These are phyloP conservation scores for Colletotrichum incanum DNA, from an alignment of 2,329 filamentous ascomycete genomes.

Conservation along the genomic window DNA sequence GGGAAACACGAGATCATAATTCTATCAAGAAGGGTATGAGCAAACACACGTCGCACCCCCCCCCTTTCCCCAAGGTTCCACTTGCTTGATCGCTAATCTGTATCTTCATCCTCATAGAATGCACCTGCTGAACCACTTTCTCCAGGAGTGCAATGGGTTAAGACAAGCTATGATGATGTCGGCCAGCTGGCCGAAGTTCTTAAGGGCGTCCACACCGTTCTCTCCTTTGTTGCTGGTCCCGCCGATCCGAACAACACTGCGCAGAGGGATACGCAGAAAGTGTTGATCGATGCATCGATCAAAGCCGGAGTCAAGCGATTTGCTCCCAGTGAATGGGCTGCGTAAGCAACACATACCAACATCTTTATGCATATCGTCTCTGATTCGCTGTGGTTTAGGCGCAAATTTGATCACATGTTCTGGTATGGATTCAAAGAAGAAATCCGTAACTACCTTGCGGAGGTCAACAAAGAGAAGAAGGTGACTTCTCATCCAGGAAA, in stretches of 20 bases:
- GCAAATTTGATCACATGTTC: slow-evolving; percentile 55
- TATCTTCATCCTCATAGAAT: slow-evolving; percentile 44
- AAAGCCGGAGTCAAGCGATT: slow-evolving; percentile 73
- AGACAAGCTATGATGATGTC: slow-evolving; percentile 62
- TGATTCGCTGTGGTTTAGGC: background rate
- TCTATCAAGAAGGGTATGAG: slow-evolving; percentile 62
- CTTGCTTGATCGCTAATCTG: background rate
- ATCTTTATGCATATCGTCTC: background rate
- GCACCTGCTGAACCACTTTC: slow-evolving; percentile 34
- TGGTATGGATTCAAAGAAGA: slow-evolving; percentile 68
- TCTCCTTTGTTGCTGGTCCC: slow-evolving; percentile 63
- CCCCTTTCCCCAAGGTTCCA: background rate
- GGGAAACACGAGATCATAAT: slow-evolving; percentile 68
- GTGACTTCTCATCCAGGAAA: slow-evolving; percentile 46
- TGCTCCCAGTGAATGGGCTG: slow-evolving; percentile 72
- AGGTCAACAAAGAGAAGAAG: slow-evolving; percentile 64
- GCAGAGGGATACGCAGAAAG: slow-evolving; percentile 66
- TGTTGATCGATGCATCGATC: slow-evolving; percentile 72
- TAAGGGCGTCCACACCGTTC: slow-evolving; percentile 65
- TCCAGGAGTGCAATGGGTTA: slow-evolving; percentile 56
- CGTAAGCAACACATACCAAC: slow-evolving; percentile 48
- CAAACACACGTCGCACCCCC: no score
- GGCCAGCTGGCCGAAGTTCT: slow-evolving; percentile 56
- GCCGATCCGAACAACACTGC: slow-evolving; percentile 50
- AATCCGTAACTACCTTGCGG: slow-evolving; percentile 64